Percentiles rank a stretch among this genome's conserved stretches.
Evolutionary conservation across 1,284 basidiomycete genomes (phyloP).

Genomic region (Cryptococcus sp.): DNA sequence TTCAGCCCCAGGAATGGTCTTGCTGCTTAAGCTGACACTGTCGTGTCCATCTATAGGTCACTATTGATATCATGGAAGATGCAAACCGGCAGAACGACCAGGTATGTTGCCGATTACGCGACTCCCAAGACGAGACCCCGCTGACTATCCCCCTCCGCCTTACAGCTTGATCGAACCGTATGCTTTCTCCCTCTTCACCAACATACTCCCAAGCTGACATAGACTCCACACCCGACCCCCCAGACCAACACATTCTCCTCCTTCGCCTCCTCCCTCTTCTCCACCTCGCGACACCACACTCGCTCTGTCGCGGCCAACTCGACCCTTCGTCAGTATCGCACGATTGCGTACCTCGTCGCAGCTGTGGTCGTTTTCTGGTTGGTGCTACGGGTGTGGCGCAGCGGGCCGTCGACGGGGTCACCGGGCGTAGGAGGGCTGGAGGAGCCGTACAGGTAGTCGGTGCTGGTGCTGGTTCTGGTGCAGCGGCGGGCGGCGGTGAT

Average conservation of each 20-base stretch:
- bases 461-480: not conserved
- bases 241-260: constrained; percentile 43
- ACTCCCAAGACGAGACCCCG: not conserved
- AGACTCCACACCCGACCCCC: not conserved
- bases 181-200: not conserved
- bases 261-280: constrained; percentile 47
- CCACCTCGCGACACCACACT: constrained; percentile 44
- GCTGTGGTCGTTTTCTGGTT: constrained; percentile 42
- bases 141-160: not conserved
- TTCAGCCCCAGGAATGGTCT: not conserved
- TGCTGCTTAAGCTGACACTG: constrained; percentile 1
- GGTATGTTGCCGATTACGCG: constrained; percentile 19
- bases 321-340: constrained; percentile 43
- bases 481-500: not conserved
- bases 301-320: constrained; percentile 42
- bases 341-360: constrained; percentile 43
- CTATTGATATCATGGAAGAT: constrained; percentile 49
- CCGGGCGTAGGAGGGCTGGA: not conserved
- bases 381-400: constrained; percentile 37
- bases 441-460: not conserved
- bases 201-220: not conserved
- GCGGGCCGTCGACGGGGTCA: constrained; percentile 5
- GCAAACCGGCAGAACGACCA: constrained; percentile 46
- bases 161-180: constrained; percentile 43
- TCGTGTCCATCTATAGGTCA: constrained; percentile 29